phyloP scores from a whole-genome alignment of 768 basidiomycete genomes.

The Boletellus ananiceps region DNA sequence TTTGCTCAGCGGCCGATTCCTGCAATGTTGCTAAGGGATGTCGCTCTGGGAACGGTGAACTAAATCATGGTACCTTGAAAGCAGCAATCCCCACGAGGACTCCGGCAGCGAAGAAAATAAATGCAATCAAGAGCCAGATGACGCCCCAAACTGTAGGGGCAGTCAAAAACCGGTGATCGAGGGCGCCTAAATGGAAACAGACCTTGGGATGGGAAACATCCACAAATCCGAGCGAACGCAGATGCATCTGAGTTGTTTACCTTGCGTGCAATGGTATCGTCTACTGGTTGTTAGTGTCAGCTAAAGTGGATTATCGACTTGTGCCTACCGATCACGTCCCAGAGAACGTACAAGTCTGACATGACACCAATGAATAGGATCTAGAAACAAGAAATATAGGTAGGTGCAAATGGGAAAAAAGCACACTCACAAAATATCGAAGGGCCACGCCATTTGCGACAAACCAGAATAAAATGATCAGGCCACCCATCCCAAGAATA shows the following conservation, averaged over 20 bases:
- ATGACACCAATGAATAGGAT: constrained; percentile 81
- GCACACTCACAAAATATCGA: constrained; percentile 61
- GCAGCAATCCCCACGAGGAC: constrained; percentile 72
- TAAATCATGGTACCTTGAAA: constrained; percentile 64
- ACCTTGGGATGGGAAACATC: constrained; percentile 83
- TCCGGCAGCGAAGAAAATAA: constrained; percentile 70
- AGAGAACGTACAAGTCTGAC: constrained; percentile 83
- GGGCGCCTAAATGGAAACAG: background rate
- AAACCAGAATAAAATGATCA: constrained; percentile 84
- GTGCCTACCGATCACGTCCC: constrained; percentile 78
- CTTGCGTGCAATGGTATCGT: constrained; percentile 80
- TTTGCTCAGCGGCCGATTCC: constrained; percentile 59
- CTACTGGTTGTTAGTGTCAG: constrained; percentile 32
- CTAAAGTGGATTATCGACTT: background rate
- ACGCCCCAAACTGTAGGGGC: constrained; percentile 71
- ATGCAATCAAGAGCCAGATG: constrained; percentile 76
- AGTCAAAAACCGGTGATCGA: constrained; percentile 2
- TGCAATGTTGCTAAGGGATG: constrained; percentile 20
- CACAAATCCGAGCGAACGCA: constrained; percentile 78
- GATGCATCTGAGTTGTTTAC: constrained; percentile 86
- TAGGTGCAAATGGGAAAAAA: background rate
- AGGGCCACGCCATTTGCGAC: constrained; percentile 69
- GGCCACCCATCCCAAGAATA: constrained; percentile 72
- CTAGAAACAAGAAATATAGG: constrained; percentile 31
- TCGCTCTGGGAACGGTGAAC: background rate